Conservation (phyloP, 345 rosid genomes). For the Sisymbrium irio region DNA sequence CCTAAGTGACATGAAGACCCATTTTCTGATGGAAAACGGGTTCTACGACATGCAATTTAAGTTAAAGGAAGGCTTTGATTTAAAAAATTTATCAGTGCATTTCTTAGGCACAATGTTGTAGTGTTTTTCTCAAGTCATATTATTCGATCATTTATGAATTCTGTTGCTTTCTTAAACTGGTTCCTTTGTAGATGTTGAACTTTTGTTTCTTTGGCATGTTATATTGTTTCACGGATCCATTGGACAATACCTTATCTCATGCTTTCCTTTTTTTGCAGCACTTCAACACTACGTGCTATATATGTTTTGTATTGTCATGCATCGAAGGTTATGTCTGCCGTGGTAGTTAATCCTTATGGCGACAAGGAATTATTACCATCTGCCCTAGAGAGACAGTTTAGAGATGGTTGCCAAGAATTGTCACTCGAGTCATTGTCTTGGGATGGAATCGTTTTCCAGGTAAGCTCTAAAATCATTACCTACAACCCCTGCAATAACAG, state of each 20-base stretch:
- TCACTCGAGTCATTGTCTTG: constrained; percentile 49
- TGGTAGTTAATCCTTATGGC: constrained; percentile 70
- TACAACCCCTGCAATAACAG: constrained; percentile 7
- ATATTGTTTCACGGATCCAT: not conserved
- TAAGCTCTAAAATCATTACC: constrained; percentile 25
- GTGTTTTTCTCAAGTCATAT: constrained; percentile 11
- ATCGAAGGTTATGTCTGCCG: constrained; percentile 49
- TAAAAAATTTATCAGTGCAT: not conserved
- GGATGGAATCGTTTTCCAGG: constrained; percentile 58
- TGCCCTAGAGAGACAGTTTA: constrained; percentile 78
- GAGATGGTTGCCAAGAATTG: constrained; percentile 77
- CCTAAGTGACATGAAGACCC: constrained; percentile 7
- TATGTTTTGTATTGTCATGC: constrained; percentile 64
- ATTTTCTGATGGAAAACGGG: not conserved
- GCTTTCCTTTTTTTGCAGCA: constrained; percentile 43
- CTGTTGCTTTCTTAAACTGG: constrained; percentile 1
- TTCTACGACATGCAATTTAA: constrained; percentile 1
- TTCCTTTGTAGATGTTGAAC: not conserved
- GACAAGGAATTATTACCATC: constrained; percentile 62
- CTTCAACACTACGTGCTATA: constrained; percentile 72
- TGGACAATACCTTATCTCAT: not conserved
- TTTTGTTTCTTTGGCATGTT: not conserved
- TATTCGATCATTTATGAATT: not conserved
- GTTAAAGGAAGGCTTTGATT: not conserved
- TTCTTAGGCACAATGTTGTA: constrained; percentile 2